Conservation (phyloP, 2,329 filamentous ascomycete genomes). For the Penicillium vulpinum region DNA sequence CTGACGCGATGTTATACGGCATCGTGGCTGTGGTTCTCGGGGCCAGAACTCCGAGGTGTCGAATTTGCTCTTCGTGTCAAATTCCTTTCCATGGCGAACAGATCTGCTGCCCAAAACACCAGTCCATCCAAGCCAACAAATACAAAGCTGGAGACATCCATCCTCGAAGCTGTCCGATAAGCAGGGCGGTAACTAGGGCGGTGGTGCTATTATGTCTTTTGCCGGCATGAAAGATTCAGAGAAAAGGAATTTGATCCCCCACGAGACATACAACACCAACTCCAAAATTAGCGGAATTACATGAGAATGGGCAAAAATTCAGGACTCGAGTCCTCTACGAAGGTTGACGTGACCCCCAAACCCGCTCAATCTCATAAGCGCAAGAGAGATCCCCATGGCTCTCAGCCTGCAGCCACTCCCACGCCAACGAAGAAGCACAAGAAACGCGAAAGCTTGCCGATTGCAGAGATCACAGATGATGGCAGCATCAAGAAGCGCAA, state of each 20-base stretch:
- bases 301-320: constrained; percentile 48
- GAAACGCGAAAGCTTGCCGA: constrained; percentile 24
- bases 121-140: not conserved
- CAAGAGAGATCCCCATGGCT: constrained; percentile 35
- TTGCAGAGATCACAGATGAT: constrained; percentile 28
- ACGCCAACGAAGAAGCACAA: constrained; percentile 43
- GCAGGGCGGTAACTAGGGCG: not conserved
- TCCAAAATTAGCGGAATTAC: constrained; percentile 11
- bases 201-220: constrained; percentile 12
- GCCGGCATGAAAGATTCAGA: constrained; percentile 26
- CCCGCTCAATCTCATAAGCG: constrained; percentile 34
- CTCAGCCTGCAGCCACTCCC: constrained; percentile 26
- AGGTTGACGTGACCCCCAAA: constrained; percentile 19
- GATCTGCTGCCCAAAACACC: constrained; percentile 2
- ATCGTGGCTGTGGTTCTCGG: constrained; percentile 45
- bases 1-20: constrained; percentile 71
- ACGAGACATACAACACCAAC: constrained; percentile 1
- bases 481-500: constrained; percentile 30
- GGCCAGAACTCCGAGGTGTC: constrained; percentile 15
- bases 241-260: constrained; percentile 15
- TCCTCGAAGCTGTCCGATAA: constrained; percentile 15
- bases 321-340: constrained; percentile 45
- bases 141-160: not conserved
- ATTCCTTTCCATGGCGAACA: constrained; percentile 24
- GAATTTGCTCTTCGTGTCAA: not conserved